phyloP scores from a whole-genome alignment of 768 basidiomycete genomes.

The Kwoniella botswanensis region DNA sequence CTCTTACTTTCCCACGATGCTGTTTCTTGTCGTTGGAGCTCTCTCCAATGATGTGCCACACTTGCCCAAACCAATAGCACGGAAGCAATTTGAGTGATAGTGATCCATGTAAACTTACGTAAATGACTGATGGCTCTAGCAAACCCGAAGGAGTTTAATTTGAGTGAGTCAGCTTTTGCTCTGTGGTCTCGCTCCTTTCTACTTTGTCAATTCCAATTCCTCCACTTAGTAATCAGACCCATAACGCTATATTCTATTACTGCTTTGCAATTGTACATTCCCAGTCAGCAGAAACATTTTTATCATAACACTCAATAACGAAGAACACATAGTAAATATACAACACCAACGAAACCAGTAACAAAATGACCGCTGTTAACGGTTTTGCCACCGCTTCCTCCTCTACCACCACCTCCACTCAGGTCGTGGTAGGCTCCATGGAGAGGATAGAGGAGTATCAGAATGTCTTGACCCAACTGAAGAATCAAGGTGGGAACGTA shows the following conservation, averaged over 20 bases:
- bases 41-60: neutral
- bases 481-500: constrained; percentile 37
- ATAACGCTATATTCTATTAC: neutral
- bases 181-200: neutral
- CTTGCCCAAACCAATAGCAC: neutral
- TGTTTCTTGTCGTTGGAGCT: neutral
- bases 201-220: neutral
- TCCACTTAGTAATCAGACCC: constrained; percentile 21
- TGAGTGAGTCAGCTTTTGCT: constrained; percentile 10
- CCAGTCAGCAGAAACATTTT: no score
- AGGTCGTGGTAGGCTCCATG: constrained; percentile 57
- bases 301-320: no score
- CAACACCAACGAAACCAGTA: neutral
- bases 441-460: constrained; percentile 55
- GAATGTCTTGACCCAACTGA: constrained; percentile 35
- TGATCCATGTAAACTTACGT: neutral
- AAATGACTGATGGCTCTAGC: neutral
- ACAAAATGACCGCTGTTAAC: constrained; percentile 21
- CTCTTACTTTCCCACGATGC: no score
- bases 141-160: neutral
- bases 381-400: constrained; percentile 13
- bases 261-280: neutral
- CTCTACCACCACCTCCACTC: constrained; percentile 25
- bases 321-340: no score
- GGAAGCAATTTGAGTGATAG: neutral